Percentiles rank a stretch among this genome's conserved stretches.
These are phyloP conservation scores for Botrytis medusae DNA, from an alignment of 2,329 filamentous ascomycete genomes.

Conservation along the genomic window DNA sequence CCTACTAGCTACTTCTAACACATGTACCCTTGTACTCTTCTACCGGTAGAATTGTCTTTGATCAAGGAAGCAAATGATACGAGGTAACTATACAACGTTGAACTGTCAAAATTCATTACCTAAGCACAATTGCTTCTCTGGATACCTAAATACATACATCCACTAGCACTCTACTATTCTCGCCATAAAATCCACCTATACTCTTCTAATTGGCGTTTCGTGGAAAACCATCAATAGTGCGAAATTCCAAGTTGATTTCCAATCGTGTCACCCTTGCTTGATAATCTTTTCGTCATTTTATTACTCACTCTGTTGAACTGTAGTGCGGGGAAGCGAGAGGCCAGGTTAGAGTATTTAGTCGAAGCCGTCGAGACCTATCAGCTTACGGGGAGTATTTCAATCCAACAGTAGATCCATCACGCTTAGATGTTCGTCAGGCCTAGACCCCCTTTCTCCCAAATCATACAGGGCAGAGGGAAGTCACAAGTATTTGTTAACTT, in stretches of 20 bases:
- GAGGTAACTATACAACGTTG: neutral
- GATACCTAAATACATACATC: neutral
- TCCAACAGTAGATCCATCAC: neutral
- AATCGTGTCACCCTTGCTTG: neutral
- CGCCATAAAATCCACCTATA: neutral
- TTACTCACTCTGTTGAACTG: neutral
- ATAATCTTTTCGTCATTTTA: neutral
- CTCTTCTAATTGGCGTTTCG: neutral
- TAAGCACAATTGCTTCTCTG: neutral
- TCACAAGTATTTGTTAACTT: neutral
- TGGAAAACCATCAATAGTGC: neutral
- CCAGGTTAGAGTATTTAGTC: neutral
- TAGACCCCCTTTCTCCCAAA: neutral
- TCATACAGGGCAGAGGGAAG: neutral
- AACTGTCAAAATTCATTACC: neutral
- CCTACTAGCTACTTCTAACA: neutral
- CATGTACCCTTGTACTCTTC: neutral
- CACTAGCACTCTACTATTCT: neutral
- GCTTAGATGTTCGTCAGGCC: neutral
- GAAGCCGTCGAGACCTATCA: neutral
- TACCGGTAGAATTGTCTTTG: neutral
- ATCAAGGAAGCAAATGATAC: neutral
- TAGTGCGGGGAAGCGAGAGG: neutral
- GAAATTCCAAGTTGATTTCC: neutral
- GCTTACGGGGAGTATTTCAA: neutral